Evolutionary conservation across 768 basidiomycete species (phyloP), one percentile per base, ranked within the genome.

Genomic region (Mycena filopes): DNA sequence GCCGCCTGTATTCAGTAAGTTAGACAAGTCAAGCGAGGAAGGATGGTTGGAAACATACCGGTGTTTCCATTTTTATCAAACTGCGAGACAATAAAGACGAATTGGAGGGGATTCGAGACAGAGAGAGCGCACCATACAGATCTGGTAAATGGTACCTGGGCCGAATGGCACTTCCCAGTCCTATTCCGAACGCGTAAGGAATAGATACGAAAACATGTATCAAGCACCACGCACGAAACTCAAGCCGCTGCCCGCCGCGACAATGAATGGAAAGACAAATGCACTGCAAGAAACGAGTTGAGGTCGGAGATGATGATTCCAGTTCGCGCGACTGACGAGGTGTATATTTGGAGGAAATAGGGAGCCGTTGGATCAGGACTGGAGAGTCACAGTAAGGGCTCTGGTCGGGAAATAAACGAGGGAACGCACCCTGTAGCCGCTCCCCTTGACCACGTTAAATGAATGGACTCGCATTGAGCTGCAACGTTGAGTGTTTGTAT

Each of bases 121-220:
- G n/a, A 26, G 50, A 78, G 54, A 26, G 50, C 79, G 54, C 43
- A 88, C 87, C 88, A 90, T 89, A 79, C 88, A 90, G 69, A 87
- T 86, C 79, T 89, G 87, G 73, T 87, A 90, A 74, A 81, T 77
- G 29, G 88, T 89, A 8, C 84, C 87, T 1, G 88, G 87, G 5
- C 78, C 74, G 66, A 87, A 90, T 2, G 88, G 88, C 38, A 89
- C 85, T 25, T 77, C 71, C 83, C 85, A 88, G 68, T 88, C 83
- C 87, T 89, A 66, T 29, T 31, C 31, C 1, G 23, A 20, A 11
- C 7, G 12, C 16, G 4, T 50, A 38, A 38, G 10, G 18, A 49
- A 56, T 36, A 29, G 6, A 25, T 5, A 9, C 23, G 23, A 16
- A n/a, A 36, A 28, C 21, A 7, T 33, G 33, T 55, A 29, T 55